A percentile compares a stretch with the other conserved stretches of the same genome.
These are phyloP conservation scores for Hamamelis virginiana DNA, from an alignment of 164 flowering plant species.

Conservation along the genomic window DNA sequence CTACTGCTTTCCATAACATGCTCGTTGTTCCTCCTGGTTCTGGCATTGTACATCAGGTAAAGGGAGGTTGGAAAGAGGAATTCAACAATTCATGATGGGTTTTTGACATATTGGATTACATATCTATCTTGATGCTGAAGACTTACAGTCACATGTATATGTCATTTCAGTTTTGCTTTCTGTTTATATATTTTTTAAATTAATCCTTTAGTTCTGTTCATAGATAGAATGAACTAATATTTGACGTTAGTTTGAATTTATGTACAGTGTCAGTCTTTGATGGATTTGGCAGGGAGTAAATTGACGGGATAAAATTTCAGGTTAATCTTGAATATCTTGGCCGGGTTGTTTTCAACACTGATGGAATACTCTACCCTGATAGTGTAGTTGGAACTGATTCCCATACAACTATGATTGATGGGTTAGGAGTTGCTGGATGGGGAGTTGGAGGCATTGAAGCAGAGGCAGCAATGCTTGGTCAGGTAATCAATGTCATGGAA, in stretches of 20 bases:
- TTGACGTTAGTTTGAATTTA: neutral
- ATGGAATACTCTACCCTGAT: constrained; percentile 85
- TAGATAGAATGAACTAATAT: neutral
- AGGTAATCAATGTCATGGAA: constrained; percentile 42
- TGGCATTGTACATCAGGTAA: constrained; percentile 93
- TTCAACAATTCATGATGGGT: neutral
- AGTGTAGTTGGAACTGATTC: constrained; percentile 99
- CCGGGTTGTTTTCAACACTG: constrained; percentile 83
- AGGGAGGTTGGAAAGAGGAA: neutral
- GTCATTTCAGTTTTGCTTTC: neutral
- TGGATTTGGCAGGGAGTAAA: neutral
- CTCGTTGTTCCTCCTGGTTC: constrained; percentile 99
- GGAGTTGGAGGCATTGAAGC: constrained; percentile 99
- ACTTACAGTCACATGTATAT: neutral
- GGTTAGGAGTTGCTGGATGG: constrained; percentile 98
- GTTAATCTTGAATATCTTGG: constrained; percentile 93
- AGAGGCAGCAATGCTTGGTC: constrained; percentile 98
- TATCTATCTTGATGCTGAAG: neutral
- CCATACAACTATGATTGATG: constrained; percentile 97
- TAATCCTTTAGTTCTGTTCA: too few relatives aligned
- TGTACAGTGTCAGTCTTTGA: neutral
- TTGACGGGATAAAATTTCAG: constrained; percentile 34
- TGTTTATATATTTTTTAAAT: neutral
- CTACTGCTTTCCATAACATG: constrained; percentile 83
- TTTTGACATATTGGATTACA: neutral